These are phyloP conservation scores for Selaginella moellendorffii DNA, from an alignment of 75 land plant genomes.

Conservation along the genomic window DNA sequence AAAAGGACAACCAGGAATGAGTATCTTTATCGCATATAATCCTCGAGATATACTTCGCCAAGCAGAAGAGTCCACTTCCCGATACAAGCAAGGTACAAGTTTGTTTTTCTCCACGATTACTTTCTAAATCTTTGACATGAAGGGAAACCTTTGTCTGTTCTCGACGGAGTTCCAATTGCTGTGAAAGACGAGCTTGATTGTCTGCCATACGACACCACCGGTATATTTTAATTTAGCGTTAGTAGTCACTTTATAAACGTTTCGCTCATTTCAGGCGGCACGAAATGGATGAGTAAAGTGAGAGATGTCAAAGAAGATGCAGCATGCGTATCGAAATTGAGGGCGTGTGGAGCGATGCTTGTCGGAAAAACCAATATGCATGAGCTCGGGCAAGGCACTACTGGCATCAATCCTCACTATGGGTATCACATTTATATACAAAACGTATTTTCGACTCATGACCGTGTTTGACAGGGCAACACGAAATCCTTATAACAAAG, in stretches of 20 bases:
- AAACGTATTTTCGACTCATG: background rate
- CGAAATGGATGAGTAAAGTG: constrained; percentile 57
- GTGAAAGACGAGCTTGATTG: constrained; percentile 96
- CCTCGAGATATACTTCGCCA: constrained; percentile 39
- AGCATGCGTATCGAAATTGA: constrained; percentile 36
- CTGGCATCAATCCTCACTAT: constrained; percentile 77
- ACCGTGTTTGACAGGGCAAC: constrained; percentile 23
- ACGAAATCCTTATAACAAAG: constrained; percentile 55
- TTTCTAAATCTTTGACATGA: no score
- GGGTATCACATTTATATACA: constrained; percentile 31
- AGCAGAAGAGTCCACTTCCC: constrained; percentile 46
- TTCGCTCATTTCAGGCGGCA: constrained; percentile 37
- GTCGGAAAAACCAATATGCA: constrained; percentile 91
- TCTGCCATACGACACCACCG: constrained; percentile 79
- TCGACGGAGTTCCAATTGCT: constrained; percentile 82
- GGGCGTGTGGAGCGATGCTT: constrained; percentile 62
- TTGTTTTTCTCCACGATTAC: no score
- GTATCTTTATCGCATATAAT: constrained; percentile 54
- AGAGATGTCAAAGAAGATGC: constrained; percentile 54
- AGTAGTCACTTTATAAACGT: background rate
- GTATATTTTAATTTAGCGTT: no score
- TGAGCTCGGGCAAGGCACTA: constrained; percentile 71
- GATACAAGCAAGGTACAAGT: constrained; percentile 31
- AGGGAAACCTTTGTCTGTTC: constrained; percentile 62
- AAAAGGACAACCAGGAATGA: constrained; percentile 29